Evolutionary conservation across 345 rosid species (phyloP), one percentile per base, ranked within the genome.

Genomic region (Aquilaria sinensis): DNA sequence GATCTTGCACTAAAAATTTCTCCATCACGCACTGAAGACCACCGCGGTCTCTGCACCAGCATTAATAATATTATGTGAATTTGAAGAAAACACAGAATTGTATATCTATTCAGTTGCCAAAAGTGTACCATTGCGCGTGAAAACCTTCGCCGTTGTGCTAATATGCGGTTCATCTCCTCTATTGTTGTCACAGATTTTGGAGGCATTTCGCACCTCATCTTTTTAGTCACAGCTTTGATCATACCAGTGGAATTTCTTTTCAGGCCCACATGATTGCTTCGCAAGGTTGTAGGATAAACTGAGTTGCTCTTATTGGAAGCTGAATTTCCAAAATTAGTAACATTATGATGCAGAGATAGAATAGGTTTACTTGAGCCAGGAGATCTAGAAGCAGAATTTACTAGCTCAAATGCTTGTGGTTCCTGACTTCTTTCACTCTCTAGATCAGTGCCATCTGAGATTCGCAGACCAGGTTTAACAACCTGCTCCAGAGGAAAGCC

Each of bases 111-210:
- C 61, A 56, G 11, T 41, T 47, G 49, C 1, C 53, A 9, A 49
- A 34, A 60, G 56, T 2, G 56, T 83, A 92, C 96, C 96, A 78
- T 77, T 34, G 96, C 76, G 2, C 89, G 91, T 49, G 96, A 85
- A 58, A 88, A 78, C 61, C 74, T 76, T 53, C 80, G 89, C 57
- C 72, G 76, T 54, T 81, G 80, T 53, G 10, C 55, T 66, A 87
- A 71, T 57, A 80, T 67, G 11, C 15, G 75, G 65, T 85, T 74
- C 96, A 92, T 92, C 80, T 84, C 87, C 47, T 77, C 77, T 56
- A 87, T 68, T 16, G 81, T 72, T 50, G 91, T 89, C 55, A 89
- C 77, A 53, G 87, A 78, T 63, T 84, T 84, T 60, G 96, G 96
- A 62, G 96, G 96, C 84, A 89, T 70, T 23, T 85, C 74, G 63